These are phyloP conservation scores for Phytophthora chlamydospora DNA, from an alignment of 352 stramenopile genomes.

Conservation along the genomic window DNA sequence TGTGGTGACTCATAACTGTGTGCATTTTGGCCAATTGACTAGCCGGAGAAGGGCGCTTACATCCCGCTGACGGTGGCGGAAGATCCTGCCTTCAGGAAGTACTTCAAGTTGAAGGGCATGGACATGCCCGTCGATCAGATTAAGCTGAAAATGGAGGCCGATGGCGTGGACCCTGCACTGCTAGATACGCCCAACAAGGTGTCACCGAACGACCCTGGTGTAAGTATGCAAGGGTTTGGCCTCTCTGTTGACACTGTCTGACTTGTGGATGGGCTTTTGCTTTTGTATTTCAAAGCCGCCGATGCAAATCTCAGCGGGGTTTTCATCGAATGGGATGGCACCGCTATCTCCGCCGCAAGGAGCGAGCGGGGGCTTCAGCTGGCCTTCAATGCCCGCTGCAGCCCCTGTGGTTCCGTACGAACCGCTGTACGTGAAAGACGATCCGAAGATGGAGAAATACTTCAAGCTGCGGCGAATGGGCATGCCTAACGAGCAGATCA, in stretches of 20 bases:
- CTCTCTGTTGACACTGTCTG: background rate
- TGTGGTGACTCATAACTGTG: constrained; percentile 5
- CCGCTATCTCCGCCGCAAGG: constrained; percentile 24
- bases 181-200: constrained; percentile 66
- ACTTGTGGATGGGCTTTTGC: constrained; percentile 1
- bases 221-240: constrained; percentile 37
- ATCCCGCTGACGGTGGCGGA: constrained; percentile 74
- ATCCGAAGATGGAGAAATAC: constrained; percentile 77
- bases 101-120: constrained; percentile 88
- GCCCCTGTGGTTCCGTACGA: constrained; percentile 56
- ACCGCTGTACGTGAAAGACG: constrained; percentile 76
- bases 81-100: constrained; percentile 83
- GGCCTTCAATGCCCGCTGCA: constrained; percentile 31
- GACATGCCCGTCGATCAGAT: constrained; percentile 85
- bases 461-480: constrained; percentile 87
- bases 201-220: constrained; percentile 82
- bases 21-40: constrained; percentile 1
- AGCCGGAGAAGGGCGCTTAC: constrained; percentile 73
- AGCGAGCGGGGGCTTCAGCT: constrained; percentile 25
- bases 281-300: constrained; percentile 32
- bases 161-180: constrained; percentile 70
- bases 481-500: constrained; percentile 82
- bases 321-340: constrained; percentile 24
- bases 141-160: constrained; percentile 87
- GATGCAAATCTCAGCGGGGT: constrained; percentile 25